Evolutionary conservation across 1,139 yeast genomes (phyloP).

Genomic region (Lodderomyces beijingensis): DNA sequence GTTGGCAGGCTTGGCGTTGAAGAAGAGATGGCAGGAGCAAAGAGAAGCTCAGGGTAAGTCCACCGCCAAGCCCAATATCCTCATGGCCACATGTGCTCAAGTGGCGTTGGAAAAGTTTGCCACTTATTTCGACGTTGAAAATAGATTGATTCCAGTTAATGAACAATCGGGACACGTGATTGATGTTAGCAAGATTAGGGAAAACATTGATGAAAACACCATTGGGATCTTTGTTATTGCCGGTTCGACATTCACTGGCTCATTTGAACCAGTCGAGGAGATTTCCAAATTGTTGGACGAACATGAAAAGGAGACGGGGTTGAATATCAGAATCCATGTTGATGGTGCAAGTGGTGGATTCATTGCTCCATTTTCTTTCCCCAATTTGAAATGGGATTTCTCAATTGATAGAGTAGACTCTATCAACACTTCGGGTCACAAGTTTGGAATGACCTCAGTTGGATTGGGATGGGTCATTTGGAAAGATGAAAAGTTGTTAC

Average conservation of each 20-base stretch:
- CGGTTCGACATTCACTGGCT: constrained; percentile 93
- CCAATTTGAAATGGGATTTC: constrained; percentile 81
- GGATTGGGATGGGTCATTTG: constrained; percentile 93
- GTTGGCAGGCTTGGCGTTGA: constrained; percentile 90
- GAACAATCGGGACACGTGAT: constrained; percentile 59
- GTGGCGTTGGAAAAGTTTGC: constrained; percentile 95
- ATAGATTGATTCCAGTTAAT: constrained; percentile 66
- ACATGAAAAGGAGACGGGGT: constrained; percentile 63
- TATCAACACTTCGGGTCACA: constrained; percentile 92
- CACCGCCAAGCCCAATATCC: constrained; percentile 67
- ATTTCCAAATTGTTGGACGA: constrained; percentile 62
- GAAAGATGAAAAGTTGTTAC: constrained; percentile 62
- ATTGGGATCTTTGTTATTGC: constrained; percentile 86
- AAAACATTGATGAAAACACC: constrained; percentile 80
- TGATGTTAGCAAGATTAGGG: constrained; percentile 55
- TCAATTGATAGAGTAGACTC: constrained; percentile 65
- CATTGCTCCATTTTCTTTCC: constrained; percentile 78
- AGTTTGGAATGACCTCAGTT: constrained; percentile 84
- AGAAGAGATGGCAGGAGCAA: constrained; percentile 77
- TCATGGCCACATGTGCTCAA: constrained; percentile 95
- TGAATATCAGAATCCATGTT: constrained; percentile 76
- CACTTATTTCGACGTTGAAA: constrained; percentile 86
- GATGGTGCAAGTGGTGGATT: constrained; percentile 94
- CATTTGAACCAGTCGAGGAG: constrained; percentile 71
- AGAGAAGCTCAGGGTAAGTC: constrained; percentile 59